A percentile compares a stretch with the other conserved stretches of the same genome.
Conservation (phyloP, 495 filamentous ascomycete species). For the Copromyces sp. region DNA sequence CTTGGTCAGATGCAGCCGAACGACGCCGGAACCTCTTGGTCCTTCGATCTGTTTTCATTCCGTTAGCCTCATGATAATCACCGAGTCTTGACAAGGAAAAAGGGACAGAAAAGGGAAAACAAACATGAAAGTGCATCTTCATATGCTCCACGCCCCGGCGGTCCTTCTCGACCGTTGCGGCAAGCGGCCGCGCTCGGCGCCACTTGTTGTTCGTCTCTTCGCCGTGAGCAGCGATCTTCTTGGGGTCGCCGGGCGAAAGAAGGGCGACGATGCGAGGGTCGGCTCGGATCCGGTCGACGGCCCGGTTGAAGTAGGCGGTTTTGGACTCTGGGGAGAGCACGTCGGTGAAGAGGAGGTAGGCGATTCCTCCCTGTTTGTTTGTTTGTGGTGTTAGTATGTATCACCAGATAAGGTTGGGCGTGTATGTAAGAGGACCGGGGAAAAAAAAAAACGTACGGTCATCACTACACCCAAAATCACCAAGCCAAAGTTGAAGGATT, state of each 20-base stretch:
- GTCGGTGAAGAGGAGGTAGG: constrained; percentile 71
- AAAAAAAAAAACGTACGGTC: constrained; percentile 46
- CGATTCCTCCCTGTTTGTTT: constrained; percentile 52
- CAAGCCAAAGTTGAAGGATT: constrained; percentile 75
- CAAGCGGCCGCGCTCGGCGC: constrained; percentile 74
- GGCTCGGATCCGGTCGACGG: constrained; percentile 65
- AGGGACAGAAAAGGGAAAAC: constrained; percentile 6
- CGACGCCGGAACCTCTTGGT: constrained; percentile 61
- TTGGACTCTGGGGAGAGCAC: constrained; percentile 80
- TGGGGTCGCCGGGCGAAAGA: constrained; percentile 52
- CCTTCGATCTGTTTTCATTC: constrained; percentile 59
- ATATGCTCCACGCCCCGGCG: constrained; percentile 69
- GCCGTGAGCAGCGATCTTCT: constrained; percentile 73
- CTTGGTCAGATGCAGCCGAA: constrained; percentile 68
- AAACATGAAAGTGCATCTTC: constrained; percentile 78
- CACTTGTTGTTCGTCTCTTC: constrained; percentile 76
- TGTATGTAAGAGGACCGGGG: background rate
- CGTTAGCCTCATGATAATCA: constrained; percentile 9
- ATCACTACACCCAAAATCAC: constrained; percentile 63
- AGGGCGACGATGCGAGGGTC: constrained; percentile 60
- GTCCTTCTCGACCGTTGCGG: constrained; percentile 62
- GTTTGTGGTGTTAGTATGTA: background rate
- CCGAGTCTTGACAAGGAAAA: background rate
- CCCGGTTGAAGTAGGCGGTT: constrained; percentile 80
- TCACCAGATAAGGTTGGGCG: no score